Evolutionary conservation across 2,329 filamentous ascomycete species (phyloP).

Genomic region (Microdochium bolleyi): DNA sequence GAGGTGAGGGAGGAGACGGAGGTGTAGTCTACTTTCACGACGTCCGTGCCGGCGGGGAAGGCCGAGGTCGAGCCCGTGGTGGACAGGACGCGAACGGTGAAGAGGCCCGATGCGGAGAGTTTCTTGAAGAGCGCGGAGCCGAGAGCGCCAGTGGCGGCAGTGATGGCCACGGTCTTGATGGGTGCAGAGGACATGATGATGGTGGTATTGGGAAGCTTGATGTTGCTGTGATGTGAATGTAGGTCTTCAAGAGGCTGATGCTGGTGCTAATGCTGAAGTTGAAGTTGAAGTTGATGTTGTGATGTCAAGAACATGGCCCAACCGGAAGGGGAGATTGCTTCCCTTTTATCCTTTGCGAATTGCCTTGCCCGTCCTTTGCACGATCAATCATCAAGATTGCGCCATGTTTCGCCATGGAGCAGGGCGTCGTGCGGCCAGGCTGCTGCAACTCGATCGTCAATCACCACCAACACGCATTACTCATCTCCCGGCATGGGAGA

Average conservation of each 20-base stretch:
- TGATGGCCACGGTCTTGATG: conserved; percentile 5
- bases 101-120: conserved; percentile 21
- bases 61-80: conserved; percentile 30
- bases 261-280: no score
- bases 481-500: no score
- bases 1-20: conserved; percentile 34
- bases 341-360: neutral
- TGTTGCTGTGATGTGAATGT: neutral
- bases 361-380: neutral
- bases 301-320: neutral
- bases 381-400: neutral
- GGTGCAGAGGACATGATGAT: neutral
- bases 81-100: conserved; percentile 47
- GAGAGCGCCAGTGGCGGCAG: conserved; percentile 15
- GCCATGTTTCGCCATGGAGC: neutral
- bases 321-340: neutral
- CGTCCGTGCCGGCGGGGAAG: conserved; percentile 24
- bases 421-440: no score
- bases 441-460: no score
- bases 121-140: conserved; percentile 25
- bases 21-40: conserved; percentile 36
- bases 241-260: neutral
- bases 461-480: no score
- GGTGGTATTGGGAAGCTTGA: neutral
- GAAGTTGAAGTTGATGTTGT: neutral